Percentiles rank a stretch among this genome's conserved stretches.
These are phyloP conservation scores for Talaromyces rugulosus DNA, from an alignment of 2,329 filamentous ascomycete species.

Conservation along the genomic window DNA sequence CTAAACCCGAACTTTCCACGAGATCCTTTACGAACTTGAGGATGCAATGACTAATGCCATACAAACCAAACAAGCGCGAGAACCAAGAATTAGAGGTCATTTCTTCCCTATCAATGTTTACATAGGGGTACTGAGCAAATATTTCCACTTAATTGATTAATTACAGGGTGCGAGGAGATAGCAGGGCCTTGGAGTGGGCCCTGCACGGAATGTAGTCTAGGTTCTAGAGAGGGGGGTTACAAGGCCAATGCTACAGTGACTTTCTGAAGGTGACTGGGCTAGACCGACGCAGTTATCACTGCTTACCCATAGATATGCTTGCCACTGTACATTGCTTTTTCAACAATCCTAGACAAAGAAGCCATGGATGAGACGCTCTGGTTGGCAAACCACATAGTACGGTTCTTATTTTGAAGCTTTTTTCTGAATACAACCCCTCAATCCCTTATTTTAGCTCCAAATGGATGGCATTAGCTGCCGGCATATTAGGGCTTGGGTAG, in stretches of 20 bases:
- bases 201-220: constrained; percentile 2
- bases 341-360: not conserved
- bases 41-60: not conserved
- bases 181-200: constrained; percentile 1
- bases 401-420: not conserved
- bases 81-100: not conserved
- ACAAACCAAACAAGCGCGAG: too few species aligned
- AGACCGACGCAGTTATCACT: not conserved
- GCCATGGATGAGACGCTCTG: not conserved
- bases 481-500: not conserved
- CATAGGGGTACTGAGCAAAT: not conserved
- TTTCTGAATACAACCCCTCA: not conserved
- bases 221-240: constrained; percentile 10
- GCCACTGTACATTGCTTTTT: not conserved
- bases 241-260: constrained; percentile 11
- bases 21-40: not conserved
- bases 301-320: not conserved
- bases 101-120: not conserved
- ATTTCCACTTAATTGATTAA: not conserved
- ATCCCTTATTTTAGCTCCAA: not conserved
- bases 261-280: constrained; percentile 4
- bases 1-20: not conserved
- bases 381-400: not conserved
- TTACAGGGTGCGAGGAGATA: not conserved
- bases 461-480: not conserved